Evolutionary conservation across 768 basidiomycete genomes (phyloP), one percentile per base, ranked within the genome.

Genomic region (Suillus tomentosus): DNA sequence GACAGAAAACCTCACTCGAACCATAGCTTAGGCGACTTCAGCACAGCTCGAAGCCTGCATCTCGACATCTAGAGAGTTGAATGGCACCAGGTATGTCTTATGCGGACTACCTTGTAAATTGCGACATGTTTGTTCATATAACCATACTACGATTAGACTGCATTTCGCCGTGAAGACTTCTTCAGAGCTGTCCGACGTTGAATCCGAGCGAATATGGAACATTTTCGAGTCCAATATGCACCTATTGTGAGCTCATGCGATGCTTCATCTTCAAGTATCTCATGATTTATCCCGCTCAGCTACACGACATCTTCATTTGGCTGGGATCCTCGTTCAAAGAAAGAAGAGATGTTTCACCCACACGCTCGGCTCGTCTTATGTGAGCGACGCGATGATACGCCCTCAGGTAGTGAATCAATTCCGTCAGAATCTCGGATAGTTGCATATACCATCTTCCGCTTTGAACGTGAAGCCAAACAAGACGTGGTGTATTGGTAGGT

Each of bases 401-500:
- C 50, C 19, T 53, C 60, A 14, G 45, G 61, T 58, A 22, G 43
- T 70, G 64, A 51, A 62, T 69, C 27, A 63, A 69, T 17, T 64
- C 63, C 14, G 45, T 19, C 53, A 47, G 50, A 40, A 57, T 81
- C 31, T 65, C 78, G 61, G 5, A 19, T 78, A 3, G 59, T 76
- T 19, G 83, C 79, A 10, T 84, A 78, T 69, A 67, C 80, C 17
- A 85, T 86, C 76, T 93, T 94, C 72, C 85, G 92, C 1, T 94
- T 94, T 64, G 92, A 93, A 62, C 71, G 77, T 36, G 93, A 94
- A 66, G 80, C 85, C 10, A 78, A 77, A 5, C 80, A 85, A 64
- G 76, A 85, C 62, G 74, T 91, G 3, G 58, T 92, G 3, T 95
- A 94, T 71, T 94, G 91, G 92, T 92, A 68, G 34, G 73, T 68